Evolutionary conservation across 2,329 filamentous ascomycete species (phyloP).

Genomic region (Epichloe uncinata): DNA sequence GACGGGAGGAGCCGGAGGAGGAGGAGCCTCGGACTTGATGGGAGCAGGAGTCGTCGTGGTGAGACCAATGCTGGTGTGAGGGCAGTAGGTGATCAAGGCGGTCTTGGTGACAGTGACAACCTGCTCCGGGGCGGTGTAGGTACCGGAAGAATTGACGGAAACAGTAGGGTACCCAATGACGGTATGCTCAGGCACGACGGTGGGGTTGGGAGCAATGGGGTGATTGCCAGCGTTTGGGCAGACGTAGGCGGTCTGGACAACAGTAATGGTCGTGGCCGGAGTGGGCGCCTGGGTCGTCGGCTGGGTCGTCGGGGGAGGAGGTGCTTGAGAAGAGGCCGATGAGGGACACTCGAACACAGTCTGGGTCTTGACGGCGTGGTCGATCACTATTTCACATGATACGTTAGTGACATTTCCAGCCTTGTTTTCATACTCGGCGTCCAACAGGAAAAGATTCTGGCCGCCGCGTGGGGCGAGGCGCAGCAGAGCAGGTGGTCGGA

Average conservation of each 20-base stretch:
- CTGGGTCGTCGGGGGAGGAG: not conserved
- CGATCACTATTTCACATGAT: conserved; percentile 22
- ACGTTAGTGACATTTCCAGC: not conserved
- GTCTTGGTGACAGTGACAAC: conserved; percentile 58
- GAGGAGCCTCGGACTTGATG: conserved; percentile 9
- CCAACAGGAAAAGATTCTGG: no score
- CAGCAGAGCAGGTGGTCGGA: no score
- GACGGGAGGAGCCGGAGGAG: not conserved
- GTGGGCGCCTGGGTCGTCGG: conserved; percentile 4
- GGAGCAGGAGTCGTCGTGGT: conserved; percentile 19
- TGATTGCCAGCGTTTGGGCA: conserved; percentile 64
- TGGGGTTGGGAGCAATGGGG: conserved; percentile 58
- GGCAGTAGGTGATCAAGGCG: conserved; percentile 36
- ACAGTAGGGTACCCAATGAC: conserved; percentile 29
- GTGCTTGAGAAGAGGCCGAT: conserved; percentile 5
- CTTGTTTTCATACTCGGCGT: fast-evolving
- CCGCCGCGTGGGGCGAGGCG: no score
- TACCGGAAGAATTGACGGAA: conserved; percentile 48
- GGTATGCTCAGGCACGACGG: conserved; percentile 39
- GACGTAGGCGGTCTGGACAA: conserved; percentile 57
- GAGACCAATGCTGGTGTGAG: conserved; percentile 21
- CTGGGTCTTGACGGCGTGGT: conserved; percentile 15
- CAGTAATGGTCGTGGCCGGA: conserved; percentile 21
- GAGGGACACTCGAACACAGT: conserved; percentile 8
- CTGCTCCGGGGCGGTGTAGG: conserved; percentile 58